phyloP scores from a whole-genome alignment of 202 grass and related monocot genomes.

The Zoysia matrella region DNA sequence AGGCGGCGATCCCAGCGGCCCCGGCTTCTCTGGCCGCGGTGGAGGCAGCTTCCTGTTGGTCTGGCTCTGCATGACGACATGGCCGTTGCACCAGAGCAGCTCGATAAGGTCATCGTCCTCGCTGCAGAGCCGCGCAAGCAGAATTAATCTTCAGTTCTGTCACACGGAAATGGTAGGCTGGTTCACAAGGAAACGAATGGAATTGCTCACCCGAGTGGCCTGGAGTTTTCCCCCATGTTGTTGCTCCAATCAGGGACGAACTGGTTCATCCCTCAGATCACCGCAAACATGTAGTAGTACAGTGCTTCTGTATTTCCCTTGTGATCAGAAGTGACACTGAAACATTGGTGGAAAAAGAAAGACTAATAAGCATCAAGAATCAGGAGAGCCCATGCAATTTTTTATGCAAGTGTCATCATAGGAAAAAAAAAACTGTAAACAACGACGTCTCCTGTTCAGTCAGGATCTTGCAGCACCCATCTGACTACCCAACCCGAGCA shows the following conservation, averaged over 20 bases:
- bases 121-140: constrained; percentile 32
- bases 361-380: too few relatives aligned
- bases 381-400: background rate
- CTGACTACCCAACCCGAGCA: constrained; percentile 4
- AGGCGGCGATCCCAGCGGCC: too few relatives aligned
- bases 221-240: constrained; percentile 55
- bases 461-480: constrained; percentile 29
- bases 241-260: constrained; percentile 66
- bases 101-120: constrained; percentile 72
- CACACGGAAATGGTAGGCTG: too few relatives aligned
- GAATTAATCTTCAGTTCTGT: background rate
- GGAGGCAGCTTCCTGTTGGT: constrained; percentile 47
- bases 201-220: constrained; percentile 50
- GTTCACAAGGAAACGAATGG: background rate
- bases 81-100: constrained; percentile 86
- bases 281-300: background rate
- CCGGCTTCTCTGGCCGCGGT: constrained; percentile 39
- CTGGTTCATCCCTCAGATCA: constrained; percentile 61
- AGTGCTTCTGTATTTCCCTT: background rate
- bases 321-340: constrained; percentile 34
- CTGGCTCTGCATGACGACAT: constrained; percentile 93
- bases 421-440: background rate
- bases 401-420: background rate
- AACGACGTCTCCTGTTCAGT: constrained; percentile 2
- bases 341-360: background rate